Evolutionary conservation across 768 basidiomycete species (phyloP), one percentile per base, ranked within the genome.

Genomic region (Phylloporus sp.): DNA sequence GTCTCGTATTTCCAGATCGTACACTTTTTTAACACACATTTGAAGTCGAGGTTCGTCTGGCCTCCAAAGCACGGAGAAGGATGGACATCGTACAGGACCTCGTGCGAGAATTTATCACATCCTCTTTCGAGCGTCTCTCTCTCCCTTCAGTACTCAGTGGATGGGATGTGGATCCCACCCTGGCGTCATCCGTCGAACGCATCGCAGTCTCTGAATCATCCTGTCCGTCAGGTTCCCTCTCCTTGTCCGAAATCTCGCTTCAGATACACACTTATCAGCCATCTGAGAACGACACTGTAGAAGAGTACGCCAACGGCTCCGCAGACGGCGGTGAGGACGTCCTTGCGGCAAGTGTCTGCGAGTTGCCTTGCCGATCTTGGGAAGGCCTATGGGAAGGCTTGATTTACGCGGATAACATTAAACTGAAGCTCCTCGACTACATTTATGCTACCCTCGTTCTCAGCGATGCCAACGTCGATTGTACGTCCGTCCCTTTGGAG

Each of bases 381-480:
- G 95, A 98, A 49, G 93, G 95, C 1, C 69, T 98, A 14, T 98
- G 96, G 96, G 86, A 86, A 42, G 88, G 85, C 38, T 65, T 99
- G 55, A 86, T 98, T 61, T 99, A 95, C 65, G 64, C 78, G 3
- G 78, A 81, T 24, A 76, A 86, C 62, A 82, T 97, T 60, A 99
- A 98, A 66, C 70, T 83, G 48, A 86, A 84, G 52, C 74, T 99
- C 10, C 75, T 99, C 37, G 86, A 95, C 64, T 97, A 96, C 63
- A 93, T 98, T 50, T 85, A 95, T 69, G 89, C 94, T 20, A 97
- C 95, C 1, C 74, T 97, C 20, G 67, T 91, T n/a, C 83, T 99
- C 59, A 90, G 90, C 38, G 93, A 96, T 58, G 87, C 86, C 3
- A 77, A 82, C 57, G 81, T 92, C 22, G 87, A 92, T 57, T 85